Percentiles rank a stretch among this genome's conserved stretches.
Evolutionary conservation across 78 protist species (phyloP).

Genomic region (Planoprotostelium fungivorum): DNA sequence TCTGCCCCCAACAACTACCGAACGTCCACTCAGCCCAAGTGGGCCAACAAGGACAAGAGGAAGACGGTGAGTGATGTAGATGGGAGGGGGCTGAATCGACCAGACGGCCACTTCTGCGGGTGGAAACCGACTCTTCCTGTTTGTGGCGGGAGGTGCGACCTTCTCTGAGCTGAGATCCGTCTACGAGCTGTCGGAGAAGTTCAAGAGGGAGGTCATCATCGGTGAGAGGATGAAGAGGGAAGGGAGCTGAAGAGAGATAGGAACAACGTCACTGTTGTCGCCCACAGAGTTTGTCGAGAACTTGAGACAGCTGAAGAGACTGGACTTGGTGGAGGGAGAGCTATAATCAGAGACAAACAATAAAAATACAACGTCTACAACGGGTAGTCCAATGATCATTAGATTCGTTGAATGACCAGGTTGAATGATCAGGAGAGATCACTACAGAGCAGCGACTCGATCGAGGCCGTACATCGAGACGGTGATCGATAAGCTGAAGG

Average conservation of each 20-base stretch:
- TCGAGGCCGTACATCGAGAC: no score
- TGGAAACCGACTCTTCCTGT: constrained; percentile 44
- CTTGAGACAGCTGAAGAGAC: not conserved
- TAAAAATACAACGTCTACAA: no score
- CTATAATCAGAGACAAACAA: no score
- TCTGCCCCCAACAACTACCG: not conserved
- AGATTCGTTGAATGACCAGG: no score
- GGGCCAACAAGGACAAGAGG: constrained; percentile 14
- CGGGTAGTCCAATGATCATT: no score
- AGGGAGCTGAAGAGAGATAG: not conserved
- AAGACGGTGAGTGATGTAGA: not conserved
- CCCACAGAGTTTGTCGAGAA: not conserved
- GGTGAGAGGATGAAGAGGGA: constrained; percentile 6
- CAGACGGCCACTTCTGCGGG: not conserved
- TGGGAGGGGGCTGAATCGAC: not conserved
- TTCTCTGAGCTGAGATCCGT: constrained; percentile 68
- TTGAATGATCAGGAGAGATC: no score
- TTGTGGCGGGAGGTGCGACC: constrained; percentile 70
- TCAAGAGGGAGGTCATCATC: constrained; percentile 49
- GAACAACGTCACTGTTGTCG: not conserved
- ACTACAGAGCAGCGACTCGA: no score
- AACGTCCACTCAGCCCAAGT: constrained; percentile 23
- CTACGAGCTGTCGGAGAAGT: constrained; percentile 51
- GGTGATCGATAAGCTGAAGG: no score
- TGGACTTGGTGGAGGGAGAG: not conserved